Base-by-base conservation (phyloP, 2,329 filamentous ascomycete species). In the Penicillium polonicum region DNA sequence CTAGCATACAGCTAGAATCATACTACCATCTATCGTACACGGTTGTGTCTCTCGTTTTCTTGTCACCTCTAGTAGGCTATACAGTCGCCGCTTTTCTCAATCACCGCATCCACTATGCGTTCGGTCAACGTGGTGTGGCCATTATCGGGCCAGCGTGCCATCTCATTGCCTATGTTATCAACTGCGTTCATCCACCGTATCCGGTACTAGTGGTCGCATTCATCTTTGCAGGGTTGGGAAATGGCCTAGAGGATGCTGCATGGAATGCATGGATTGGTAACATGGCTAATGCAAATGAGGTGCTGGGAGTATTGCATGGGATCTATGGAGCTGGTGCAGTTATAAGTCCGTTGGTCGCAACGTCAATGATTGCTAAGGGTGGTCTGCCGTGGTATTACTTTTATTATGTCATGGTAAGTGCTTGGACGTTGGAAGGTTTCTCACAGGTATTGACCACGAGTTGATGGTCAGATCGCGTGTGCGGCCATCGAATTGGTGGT, bases 261-360 rank as follows among this genome's bases (percentile, higher is more conserved):
- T 86, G 83, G 79, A 84, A 83, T 65, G 82, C 83, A 0, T 85
- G 82, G 82, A 80, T 86, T 21, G 90, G 90, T 12, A 88, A 87
- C 65, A 89, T 93, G 86, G 80, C 84, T 13, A 83, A 85, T 57
- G 83, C 88, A 8, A 92, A 92, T 69, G 86, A 92, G 68, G 77
- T 93, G 1, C 79, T 91, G 0, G 89, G 90, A 1, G 79, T 92
- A 45, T 72, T 92, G 19, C 89, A 92, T 70, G 88, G 85, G 0
- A 81, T 85, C n/a, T 93, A 91, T 67, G 89, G 89, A 0, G 69
- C 88, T 0, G 90, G 90, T 0, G 90, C 86, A 1, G 87, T 88
- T 0, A 76, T 91, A 13, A 80, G 82, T 3, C 90, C 90, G 0
- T 72, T 92, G 7, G 80, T 91, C 58, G 88, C 89, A 1, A 91